Evolutionary conservation across 2,329 filamentous ascomycete genomes (phyloP).

Genomic region (Cladosporium sp.): DNA sequence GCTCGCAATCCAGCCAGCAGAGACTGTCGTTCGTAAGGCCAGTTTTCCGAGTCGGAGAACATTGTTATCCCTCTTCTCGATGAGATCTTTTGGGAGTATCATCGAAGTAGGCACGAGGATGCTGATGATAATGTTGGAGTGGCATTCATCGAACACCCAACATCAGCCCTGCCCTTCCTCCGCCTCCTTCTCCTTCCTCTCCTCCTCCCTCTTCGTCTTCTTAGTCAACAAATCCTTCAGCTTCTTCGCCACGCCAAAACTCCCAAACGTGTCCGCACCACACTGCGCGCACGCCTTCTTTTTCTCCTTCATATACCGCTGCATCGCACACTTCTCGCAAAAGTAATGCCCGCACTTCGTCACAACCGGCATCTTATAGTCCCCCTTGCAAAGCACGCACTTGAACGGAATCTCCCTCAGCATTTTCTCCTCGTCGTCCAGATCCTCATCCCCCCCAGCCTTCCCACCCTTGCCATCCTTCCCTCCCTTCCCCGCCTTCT

Average conservation of each 20-base stretch:
- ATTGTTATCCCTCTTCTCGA: too few relatives aligned
- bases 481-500: slow-evolving; percentile 68
- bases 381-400: slow-evolving; percentile 75
- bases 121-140: too few relatives aligned
- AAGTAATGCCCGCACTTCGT: slow-evolving; percentile 96
- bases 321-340: slow-evolving; percentile 82
- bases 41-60: too few relatives aligned
- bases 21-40: too few relatives aligned
- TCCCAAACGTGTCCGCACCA: slow-evolving; percentile 75
- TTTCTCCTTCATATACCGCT: slow-evolving; percentile 76
- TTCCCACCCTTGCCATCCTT: slow-evolving; percentile 54
- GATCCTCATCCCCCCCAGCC: slow-evolving; percentile 45
- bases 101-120: too few relatives aligned
- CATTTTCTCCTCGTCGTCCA: slow-evolving; percentile 61
- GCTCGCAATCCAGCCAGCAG: too few relatives aligned
- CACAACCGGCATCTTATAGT: slow-evolving; percentile 73
- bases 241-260: slow-evolving; percentile 83
- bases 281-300: slow-evolving; percentile 76
- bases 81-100: too few relatives aligned
- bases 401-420: slow-evolving; percentile 82
- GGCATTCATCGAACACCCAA: too few relatives aligned
- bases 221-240: slow-evolving; percentile 72
- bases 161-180: background rate
- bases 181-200: slow-evolving; percentile 7
- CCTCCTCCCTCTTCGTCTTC: slow-evolving; percentile 41